A percentile compares a stretch with the other conserved stretches of the same genome.
phyloP scores from a whole-genome alignment of 2,329 filamentous ascomycete genomes.

The Coniochaeta ligniaria region DNA sequence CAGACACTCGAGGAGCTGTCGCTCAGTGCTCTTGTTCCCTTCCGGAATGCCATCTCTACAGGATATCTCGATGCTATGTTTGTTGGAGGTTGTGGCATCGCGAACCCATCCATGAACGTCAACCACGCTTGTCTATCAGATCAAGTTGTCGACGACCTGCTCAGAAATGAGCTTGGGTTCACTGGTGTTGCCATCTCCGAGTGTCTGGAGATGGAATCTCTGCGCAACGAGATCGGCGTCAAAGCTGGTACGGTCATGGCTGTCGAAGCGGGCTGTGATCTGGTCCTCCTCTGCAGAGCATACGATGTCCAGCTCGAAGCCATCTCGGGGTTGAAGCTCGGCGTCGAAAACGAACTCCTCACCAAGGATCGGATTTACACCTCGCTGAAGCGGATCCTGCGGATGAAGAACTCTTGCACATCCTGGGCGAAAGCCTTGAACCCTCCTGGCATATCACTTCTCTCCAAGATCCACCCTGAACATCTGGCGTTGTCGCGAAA shows the following conservation, averaged over 20 bases:
- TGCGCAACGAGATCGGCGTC: constrained; percentile 94
- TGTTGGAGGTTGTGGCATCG: constrained; percentile 89
- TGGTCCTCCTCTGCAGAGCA: constrained; percentile 81
- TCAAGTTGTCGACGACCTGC: constrained; percentile 83
- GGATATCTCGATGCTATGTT: constrained; percentile 87
- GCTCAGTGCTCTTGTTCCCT: constrained; percentile 84
- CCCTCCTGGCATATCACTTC: constrained; percentile 67
- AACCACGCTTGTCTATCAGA: constrained; percentile 93
- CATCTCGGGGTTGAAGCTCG: constrained; percentile 80
- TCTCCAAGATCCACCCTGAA: constrained; percentile 74
- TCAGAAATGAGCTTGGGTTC: constrained; percentile 85
- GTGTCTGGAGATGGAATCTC: constrained; percentile 92
- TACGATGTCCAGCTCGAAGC: constrained; percentile 87
- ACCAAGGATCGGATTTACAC: constrained; percentile 71
- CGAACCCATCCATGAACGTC: constrained; percentile 84
- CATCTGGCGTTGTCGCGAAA: constrained; percentile 76
- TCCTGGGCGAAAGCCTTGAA: constrained; percentile 90
- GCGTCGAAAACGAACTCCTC: constrained; percentile 85
- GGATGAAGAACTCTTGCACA: constrained; percentile 77
- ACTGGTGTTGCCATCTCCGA: constrained; percentile 91
- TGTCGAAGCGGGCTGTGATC: constrained; percentile 89
- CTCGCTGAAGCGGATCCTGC: constrained; percentile 71
- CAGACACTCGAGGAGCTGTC: constrained; percentile 90
- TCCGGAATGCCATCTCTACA: constrained; percentile 79
- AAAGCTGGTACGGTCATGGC: constrained; percentile 97